Percentiles rank a stretch among this genome's conserved stretches.
Conservation (phyloP, 2,329 filamentous ascomycete species). For the Curvularia hawaiiensis region DNA sequence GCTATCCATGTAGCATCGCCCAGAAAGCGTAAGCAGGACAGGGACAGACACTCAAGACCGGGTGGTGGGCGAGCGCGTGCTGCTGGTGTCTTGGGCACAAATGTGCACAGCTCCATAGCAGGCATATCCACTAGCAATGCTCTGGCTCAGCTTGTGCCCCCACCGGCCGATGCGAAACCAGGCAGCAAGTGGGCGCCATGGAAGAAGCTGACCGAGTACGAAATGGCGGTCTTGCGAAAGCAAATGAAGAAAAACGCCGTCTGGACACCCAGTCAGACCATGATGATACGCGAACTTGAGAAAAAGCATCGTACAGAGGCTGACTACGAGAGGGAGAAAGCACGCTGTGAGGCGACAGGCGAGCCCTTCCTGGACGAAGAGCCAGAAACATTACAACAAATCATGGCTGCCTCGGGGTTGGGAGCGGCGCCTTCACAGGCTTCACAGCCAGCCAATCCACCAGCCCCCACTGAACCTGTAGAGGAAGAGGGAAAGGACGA, state of each 20-base stretch:
- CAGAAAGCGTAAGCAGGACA: constrained; percentile 39
- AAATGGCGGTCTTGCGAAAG: constrained; percentile 75
- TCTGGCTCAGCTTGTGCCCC: constrained; percentile 62
- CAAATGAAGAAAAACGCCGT: constrained; percentile 91
- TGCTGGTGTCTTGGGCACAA: constrained; percentile 56
- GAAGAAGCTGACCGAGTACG: constrained; percentile 69
- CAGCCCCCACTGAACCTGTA: constrained; percentile 17
- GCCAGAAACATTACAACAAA: constrained; percentile 32
- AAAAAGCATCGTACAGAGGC: constrained; percentile 63
- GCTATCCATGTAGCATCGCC: constrained; percentile 25
- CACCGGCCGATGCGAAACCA: constrained; percentile 62
- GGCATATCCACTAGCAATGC: constrained; percentile 67
- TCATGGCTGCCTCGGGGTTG: constrained; percentile 27
- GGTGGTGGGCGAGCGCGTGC: constrained; percentile 40
- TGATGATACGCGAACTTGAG: constrained; percentile 81
- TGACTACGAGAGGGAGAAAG: constrained; percentile 62
- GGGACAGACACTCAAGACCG: constrained; percentile 49
- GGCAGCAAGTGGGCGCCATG: constrained; percentile 67
- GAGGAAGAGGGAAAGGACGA: constrained; percentile 56
- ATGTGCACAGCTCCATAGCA: constrained; percentile 59
- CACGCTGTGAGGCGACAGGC: constrained; percentile 64
- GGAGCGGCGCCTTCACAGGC: constrained; percentile 22
- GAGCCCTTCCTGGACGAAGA: constrained; percentile 66
- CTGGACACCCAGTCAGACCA: constrained; percentile 83
- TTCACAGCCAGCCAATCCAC: constrained; percentile 17